Evolutionary conservation across 1,139 yeast species (phyloP).

Genomic region (Magnusiomyces tetraspermus): DNA sequence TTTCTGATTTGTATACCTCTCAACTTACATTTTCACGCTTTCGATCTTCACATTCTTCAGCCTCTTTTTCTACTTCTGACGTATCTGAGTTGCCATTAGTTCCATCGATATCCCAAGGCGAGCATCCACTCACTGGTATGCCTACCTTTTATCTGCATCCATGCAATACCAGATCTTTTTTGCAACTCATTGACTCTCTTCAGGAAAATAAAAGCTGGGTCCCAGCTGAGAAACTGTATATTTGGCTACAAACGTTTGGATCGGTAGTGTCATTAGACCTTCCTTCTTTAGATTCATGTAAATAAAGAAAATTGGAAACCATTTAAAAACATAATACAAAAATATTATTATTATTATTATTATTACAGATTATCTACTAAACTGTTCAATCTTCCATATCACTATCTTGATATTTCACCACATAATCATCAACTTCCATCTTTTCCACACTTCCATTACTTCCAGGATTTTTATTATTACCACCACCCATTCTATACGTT

Average conservation of each 20-base stretch:
- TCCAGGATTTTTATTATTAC: not conserved
- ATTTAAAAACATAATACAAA: not conserved
- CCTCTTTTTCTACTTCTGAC: not conserved
- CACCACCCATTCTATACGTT: conserved; percentile 16
- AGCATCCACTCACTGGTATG: conserved; percentile 29
- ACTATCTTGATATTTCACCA: conserved; percentile 1
- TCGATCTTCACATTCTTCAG: not conserved
- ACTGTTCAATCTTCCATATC: conserved; percentile 2
- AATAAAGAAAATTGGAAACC: not conserved
- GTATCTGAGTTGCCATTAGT: not conserved
- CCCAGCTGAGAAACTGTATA: not conserved
- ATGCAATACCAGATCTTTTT: conserved; percentile 28
- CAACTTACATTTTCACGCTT: not conserved
- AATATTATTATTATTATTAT: too few relatives aligned
- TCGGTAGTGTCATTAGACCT: conserved; percentile 13
- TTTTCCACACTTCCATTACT: not conserved
- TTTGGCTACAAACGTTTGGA: conserved; percentile 26
- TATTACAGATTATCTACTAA: too few relatives aligned
- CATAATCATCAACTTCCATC: not conserved
- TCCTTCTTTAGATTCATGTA: not conserved
- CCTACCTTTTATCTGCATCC: conserved; percentile 34
- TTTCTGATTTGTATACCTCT: not conserved
- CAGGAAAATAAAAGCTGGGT: not conserved
- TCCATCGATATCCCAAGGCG: conserved; percentile 25
- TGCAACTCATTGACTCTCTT: conserved; percentile 11